Evolutionary conservation across 768 basidiomycete species (phyloP), one percentile per base, ranked within the genome.

Genomic region (Lactarius pseudohatsudake): DNA sequence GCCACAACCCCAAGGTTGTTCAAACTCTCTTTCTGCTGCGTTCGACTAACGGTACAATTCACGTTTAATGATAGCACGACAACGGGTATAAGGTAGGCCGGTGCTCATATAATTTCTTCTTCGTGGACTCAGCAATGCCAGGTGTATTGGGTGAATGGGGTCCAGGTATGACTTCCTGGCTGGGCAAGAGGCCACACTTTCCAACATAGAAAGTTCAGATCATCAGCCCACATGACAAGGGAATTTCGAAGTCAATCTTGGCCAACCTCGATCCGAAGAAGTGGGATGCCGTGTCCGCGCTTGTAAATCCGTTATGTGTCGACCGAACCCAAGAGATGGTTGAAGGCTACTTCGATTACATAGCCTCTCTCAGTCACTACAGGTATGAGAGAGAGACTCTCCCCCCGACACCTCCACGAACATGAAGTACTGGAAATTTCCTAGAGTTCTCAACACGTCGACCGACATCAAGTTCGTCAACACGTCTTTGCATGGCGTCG

Each of bases 71-170:
- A 2, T 43, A 92, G 90, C 77, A 90, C 73, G 93, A 95, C 72
- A 96, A 96, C 74, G 93, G 93, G 2, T 94, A 90, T 78, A 96
- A 95, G 78, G 92, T 86, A 57, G 65, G 72, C 36, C 61, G 2
- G 26, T 50, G 22, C 11, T 6, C 47, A 50, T n/a, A n/a, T 50
- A 47, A 18, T 43, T 20, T 1, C n/a, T 60, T 63, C 57, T 7
- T 64, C 56, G 28, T 11, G 54, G 32, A 45, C 69, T 47, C 61
- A 56, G 58, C 47, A 36, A 28, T 62, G 28, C 26, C 38, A 92
- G 91, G 91, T 93, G 22, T 94, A 94, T 71, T 94, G 92, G 92
- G 90, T 92, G 75, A 94, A 94, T 72, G 91, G 84, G 0, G 89
- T 93, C 0, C 92, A 94, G 79, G 91, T 91, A 36, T 32, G 59